Base-by-base conservation (phyloP, 768 basidiomycete species). In the Psilocybe cubensis region DNA sequence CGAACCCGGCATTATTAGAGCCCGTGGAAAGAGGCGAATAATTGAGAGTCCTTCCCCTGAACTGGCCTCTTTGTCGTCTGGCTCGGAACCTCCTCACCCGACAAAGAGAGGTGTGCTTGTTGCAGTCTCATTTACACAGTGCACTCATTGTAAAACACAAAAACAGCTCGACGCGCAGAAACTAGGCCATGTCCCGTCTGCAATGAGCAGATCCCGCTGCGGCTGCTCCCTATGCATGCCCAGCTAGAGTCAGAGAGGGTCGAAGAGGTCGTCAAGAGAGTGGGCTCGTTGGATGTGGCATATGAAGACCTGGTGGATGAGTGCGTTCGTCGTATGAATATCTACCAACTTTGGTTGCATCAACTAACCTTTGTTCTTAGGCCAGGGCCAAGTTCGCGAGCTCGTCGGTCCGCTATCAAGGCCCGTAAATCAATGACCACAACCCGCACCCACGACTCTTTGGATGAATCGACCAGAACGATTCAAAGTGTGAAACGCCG, bases 131-230 rank as follows among this genome's bases (percentile, higher is more conserved):
- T 27, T 38, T 31, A 31, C 20, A 44, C 9, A n/a, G 33, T 25
- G 17, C 18, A 27, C 21, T 29, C 33, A 20, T 57, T 65, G 35
- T 68, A 17, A 21, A 49, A 14, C 49, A 51, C n/a, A 9, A 11
- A 4, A 17, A 49, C 56, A 91, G 89, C 79, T 3, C 89, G 85
- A 68, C 83, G 87, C 42, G 90, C 87, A 17, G 90, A 92, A 67
- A 93, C 89, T 2, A 78, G 85, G 56, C 76, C 76, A 57, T 94
- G 91, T 66, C 92, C 91, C 1, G 83, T 88, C 35, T 94, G 91
- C 71, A 74, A 79, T 12, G 91, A 93, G 67, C 68, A 68, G 35
- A 88, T 94, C 40, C 91, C 91, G 12, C 66, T 91, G 21, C 85
- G 91, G 11, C 78, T 92, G n/a, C 76, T 93, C 14, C 77, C 76